Conservation (phyloP, 2,329 filamentous ascomycete genomes). For the Cytospora schulzeri region DNA sequence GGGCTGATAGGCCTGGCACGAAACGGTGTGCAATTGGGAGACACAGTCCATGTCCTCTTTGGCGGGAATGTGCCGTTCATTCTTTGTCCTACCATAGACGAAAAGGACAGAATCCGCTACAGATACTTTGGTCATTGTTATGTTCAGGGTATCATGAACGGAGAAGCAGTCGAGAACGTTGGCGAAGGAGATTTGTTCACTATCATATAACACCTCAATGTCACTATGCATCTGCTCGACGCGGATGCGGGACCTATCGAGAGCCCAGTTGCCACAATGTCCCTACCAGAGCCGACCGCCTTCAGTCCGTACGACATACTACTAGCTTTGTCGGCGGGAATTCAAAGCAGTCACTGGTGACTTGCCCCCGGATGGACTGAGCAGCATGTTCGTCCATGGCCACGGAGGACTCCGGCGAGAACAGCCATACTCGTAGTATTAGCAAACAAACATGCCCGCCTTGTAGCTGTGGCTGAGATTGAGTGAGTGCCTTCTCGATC, state of each 20-base stretch:
- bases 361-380: no score
- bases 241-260: background rate
- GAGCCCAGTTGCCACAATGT: background rate
- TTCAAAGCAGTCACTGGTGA: background rate
- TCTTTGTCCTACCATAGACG: background rate
- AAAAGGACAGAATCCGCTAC: background rate
- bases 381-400: no score
- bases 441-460: no score
- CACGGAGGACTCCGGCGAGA: no score
- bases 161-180: background rate
- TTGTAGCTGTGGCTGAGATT: no score
- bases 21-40: background rate
- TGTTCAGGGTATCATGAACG: background rate
- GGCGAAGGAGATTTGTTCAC: background rate
- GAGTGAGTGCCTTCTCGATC: no score
- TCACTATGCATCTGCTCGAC: background rate
- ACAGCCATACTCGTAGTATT: no score
- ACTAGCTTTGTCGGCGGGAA: background rate
- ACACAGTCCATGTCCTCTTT: background rate
- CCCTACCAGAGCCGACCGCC: background rate
- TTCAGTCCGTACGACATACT: background rate
- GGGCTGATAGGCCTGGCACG: background rate
- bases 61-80: background rate
- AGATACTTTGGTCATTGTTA: background rate
- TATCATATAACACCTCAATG: background rate